Evolutionary conservation across 371 early-diverging fungal genomes (phyloP).

Genomic region (Furculomyces boomerangus): DNA sequence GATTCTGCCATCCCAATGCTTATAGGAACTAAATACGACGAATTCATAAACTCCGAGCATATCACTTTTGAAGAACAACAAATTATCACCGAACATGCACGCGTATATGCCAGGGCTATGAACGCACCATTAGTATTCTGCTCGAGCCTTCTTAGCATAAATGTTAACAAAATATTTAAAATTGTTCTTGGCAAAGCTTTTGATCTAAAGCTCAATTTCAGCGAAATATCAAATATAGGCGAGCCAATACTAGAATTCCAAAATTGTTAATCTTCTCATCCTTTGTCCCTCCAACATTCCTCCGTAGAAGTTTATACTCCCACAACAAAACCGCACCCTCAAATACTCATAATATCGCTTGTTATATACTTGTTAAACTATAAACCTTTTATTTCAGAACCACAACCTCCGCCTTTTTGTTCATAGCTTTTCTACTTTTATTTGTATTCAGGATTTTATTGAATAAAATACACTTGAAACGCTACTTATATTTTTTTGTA

Average conservation of each 20-base stretch:
- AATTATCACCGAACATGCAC: constrained; percentile 81
- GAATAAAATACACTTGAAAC: no score
- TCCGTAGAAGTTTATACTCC: no score
- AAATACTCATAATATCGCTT: no score
- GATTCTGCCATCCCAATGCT: constrained; percentile 86
- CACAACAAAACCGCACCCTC: no score
- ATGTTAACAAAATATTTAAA: constrained; percentile 93
- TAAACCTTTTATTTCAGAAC: background rate
- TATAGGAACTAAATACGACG: constrained; percentile 94
- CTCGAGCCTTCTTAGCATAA: constrained; percentile 81
- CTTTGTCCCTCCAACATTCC: no score
- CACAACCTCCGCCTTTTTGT: no score
- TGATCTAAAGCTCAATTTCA: constrained; percentile 80
- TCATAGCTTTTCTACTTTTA: no score
- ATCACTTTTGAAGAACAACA: constrained; percentile 65
- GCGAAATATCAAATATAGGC: constrained; percentile 75
- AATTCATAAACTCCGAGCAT: constrained; percentile 43
- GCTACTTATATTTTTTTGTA: no score
- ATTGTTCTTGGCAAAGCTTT: constrained; percentile 86
- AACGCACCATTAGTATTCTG: constrained; percentile 86
- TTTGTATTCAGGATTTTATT: no score
- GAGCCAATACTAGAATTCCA: constrained; percentile 48
- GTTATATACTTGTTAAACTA: no score
- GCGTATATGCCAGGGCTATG: constrained; percentile 84
- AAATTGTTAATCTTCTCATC: no score